phyloP scores from a whole-genome alignment of 306 rosid species.

The Sesbania bispinosa region DNA sequence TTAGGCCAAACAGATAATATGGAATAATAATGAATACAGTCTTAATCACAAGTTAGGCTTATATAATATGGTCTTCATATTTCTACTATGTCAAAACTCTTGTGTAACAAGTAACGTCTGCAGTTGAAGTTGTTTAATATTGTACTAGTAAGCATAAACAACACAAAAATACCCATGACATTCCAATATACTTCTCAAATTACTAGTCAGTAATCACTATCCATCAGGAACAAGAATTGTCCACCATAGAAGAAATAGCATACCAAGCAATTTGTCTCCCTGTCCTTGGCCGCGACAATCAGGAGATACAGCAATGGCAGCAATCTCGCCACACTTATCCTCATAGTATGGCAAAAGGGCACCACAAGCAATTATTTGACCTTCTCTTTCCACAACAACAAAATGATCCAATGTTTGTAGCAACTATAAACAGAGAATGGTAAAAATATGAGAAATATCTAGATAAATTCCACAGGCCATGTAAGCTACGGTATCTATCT shows the following conservation, averaged over 20 bases:
- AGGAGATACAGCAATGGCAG: conserved; percentile 90
- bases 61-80: not conserved
- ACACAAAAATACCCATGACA: not conserved
- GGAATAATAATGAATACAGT: not conserved
- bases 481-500: not conserved
- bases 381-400: conserved; percentile 88
- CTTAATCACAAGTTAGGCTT: not conserved
- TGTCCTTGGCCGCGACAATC: conserved; percentile 96
- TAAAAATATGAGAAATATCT: conserved; percentile 8
- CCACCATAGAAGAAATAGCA: conserved; percentile 27
- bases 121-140: not conserved
- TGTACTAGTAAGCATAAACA: not conserved
- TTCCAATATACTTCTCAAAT: not conserved
- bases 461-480: not conserved
- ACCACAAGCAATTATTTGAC: conserved; percentile 93
- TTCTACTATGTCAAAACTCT: not conserved
- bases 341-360: conserved; percentile 76
- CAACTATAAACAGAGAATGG: conserved; percentile 48
- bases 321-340: conserved; percentile 92
- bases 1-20: not conserved
- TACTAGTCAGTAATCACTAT: not conserved
- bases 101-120: not conserved
- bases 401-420: conserved; percentile 56
- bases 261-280: conserved; percentile 98
- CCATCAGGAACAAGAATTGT: conserved; percentile 1